Base-by-base conservation (phyloP, 768 basidiomycete species). In the Leccinum longicurvipes region DNA sequence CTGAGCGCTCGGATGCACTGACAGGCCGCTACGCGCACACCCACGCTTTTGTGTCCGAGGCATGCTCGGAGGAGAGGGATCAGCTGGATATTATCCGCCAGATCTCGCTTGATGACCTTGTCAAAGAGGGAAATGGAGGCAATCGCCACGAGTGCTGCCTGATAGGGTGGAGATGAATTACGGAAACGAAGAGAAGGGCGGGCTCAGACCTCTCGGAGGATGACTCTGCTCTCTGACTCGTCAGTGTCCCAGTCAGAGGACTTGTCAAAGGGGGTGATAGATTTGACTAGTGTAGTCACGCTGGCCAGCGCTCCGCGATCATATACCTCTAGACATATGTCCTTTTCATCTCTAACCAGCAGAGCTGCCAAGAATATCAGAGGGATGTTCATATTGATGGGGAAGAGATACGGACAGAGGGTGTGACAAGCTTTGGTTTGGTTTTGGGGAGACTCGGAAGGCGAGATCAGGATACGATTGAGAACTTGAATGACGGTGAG, bases 21-120 rank as follows among this genome's bases (percentile, higher is more conserved):
- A 63, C 91, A 93, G 0, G 91, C 89, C 0, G 91, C 91, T 45
- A 89, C 91, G 6, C 93, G 83, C 3, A 95, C 86, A 1, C 89
- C 91, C 15, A 85, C 76, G 54, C 86, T 81, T 0, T 76, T 79
- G 52, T 91, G 85, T 0, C 76, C 60, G 8, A 94, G 77, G 12
- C 81, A 80, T 2, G 69, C 64, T 54, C 82, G 77, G 29, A 92
- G 69, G 24, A 79, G 70, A 5, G 81, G 79, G 24, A 89, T 63
- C 47, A 92, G 72, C 3, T 74, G 74, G 11, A 81, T 76, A 11
- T 75, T 76, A 61, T 87, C 85, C 3, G 87, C 82, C 23, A 95
- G 73, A 25, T 80, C 74, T 2, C 86, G 77, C 2, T 93, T 84
- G 45, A 90, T 82, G 36, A 89, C 82, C 59, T 87, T 87, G 59